Evolutionary conservation across 2,329 filamentous ascomycete genomes (phyloP).

Genomic region (Ophiostoma sp.): DNA sequence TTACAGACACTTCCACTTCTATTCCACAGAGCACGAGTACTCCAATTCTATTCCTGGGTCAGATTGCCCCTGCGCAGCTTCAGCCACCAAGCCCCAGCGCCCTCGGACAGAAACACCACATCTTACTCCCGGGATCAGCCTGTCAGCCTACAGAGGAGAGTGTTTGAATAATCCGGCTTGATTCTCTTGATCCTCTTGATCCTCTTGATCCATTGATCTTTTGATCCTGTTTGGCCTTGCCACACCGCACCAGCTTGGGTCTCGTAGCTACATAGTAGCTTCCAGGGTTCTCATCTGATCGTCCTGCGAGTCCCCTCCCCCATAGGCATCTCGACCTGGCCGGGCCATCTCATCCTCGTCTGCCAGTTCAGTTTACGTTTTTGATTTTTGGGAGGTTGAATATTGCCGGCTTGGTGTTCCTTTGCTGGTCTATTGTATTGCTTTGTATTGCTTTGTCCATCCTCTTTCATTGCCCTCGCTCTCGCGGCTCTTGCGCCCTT

Average conservation of each 20-base stretch:
- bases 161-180: no score
- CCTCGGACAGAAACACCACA: slow-evolving; percentile 10
- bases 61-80: neutral
- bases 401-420: neutral
- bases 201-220: neutral
- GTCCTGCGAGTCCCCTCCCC: neutral
- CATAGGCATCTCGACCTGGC: neutral
- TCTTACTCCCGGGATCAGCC: neutral
- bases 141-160: neutral
- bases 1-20: no score
- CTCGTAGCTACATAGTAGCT: neutral
- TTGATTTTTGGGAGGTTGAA: neutral
- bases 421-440: neutral
- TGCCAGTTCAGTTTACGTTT: neutral
- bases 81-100: neutral
- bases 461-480: slow-evolving; percentile 1
- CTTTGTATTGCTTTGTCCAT: neutral
- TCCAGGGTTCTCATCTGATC: slow-evolving; percentile 5
- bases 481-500: neutral
- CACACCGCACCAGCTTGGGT: neutral
- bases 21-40: neutral
- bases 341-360: neutral
- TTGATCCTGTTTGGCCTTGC: neutral
- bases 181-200: neutral
- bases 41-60: slow-evolving; percentile 7